A percentile compares a stretch with the other conserved stretches of the same genome.
Conservation (phyloP, 2,329 filamentous ascomycete species). For the Penicillium brasilianum region DNA sequence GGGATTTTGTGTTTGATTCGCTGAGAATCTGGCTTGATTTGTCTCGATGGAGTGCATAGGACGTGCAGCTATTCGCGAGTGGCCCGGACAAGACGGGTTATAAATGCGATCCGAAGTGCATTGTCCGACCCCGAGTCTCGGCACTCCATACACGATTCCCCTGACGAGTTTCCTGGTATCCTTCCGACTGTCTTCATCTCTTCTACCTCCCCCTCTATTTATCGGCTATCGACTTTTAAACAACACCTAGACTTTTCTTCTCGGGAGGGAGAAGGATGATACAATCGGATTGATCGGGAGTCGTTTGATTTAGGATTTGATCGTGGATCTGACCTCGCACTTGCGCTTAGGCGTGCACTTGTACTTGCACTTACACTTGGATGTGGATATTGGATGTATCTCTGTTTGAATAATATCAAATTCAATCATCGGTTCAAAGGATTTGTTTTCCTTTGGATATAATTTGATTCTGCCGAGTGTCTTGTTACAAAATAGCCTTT, state of each 20-base stretch:
- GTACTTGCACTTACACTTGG: neutral
- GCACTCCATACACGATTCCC: neutral
- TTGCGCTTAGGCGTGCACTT: neutral
- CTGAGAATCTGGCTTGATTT: slow-evolving; percentile 13
- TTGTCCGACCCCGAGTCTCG: neutral
- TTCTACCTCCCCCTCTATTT: slow-evolving; percentile 22
- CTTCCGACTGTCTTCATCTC: slow-evolving; percentile 6
- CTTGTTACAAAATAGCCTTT: too few species aligned
- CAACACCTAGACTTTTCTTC: slow-evolving; percentile 34
- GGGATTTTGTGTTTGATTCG: slow-evolving; percentile 21
- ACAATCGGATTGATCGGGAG: neutral
- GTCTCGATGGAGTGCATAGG: neutral
- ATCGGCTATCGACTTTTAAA: slow-evolving; percentile 31
- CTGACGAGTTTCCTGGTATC: too few species aligned
- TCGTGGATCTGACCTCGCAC: neutral
- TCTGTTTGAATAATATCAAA: neutral
- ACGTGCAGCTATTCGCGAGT: too few species aligned
- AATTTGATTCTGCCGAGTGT: neutral
- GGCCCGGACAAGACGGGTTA: neutral
- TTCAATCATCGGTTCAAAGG: neutral
- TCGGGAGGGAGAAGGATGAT: slow-evolving; percentile 21
- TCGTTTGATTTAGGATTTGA: too few species aligned
- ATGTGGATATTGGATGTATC: neutral
- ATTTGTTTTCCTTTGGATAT: too few species aligned
- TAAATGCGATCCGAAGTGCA: too few species aligned